These are phyloP conservation scores for Ophiostoma tasmaniense DNA, from an alignment of 2,329 filamentous ascomycete genomes.

Conservation along the genomic window DNA sequence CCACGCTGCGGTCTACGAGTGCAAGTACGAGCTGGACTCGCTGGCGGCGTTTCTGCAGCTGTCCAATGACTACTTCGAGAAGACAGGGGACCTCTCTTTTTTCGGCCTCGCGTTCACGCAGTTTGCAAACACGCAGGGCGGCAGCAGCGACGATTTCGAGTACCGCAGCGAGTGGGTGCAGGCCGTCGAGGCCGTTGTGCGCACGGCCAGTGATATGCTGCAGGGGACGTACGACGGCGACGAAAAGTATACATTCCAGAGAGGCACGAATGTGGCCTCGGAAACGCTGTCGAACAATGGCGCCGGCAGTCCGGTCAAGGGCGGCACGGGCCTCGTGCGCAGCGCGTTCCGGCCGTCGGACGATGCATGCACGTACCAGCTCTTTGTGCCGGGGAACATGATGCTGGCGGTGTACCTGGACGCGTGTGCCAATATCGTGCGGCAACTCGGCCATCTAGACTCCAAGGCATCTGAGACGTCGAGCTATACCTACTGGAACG, in stretches of 20 bases:
- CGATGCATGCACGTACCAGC: slow-evolving; percentile 68
- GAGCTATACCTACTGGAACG: slow-evolving; percentile 9
- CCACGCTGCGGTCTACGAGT: slow-evolving; percentile 63
- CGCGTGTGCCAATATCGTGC: slow-evolving; percentile 31
- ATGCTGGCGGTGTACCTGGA: slow-evolving; percentile 52
- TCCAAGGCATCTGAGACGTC: slow-evolving; percentile 5
- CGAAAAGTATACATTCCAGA: slow-evolving; percentile 57
- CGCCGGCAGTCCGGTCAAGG: slow-evolving; percentile 62
- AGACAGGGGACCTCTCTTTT: slow-evolving; percentile 56
- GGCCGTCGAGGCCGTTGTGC: slow-evolving; percentile 56
- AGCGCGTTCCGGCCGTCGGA: slow-evolving; percentile 74
- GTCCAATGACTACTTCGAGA: slow-evolving; percentile 60
- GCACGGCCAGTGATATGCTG: slow-evolving; percentile 55
- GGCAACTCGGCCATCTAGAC: slow-evolving; percentile 15
- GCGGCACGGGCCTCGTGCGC: slow-evolving; percentile 60
- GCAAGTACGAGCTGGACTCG: slow-evolving; percentile 79
- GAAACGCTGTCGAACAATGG: slow-evolving; percentile 64
- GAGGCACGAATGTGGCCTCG: slow-evolving; percentile 56
- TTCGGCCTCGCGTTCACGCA: slow-evolving; percentile 38
- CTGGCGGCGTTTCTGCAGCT: slow-evolving; percentile 68
- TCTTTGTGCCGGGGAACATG: slow-evolving; percentile 72
- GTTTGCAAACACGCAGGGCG: neutral
- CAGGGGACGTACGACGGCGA: slow-evolving; percentile 53
- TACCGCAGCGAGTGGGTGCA: slow-evolving; percentile 55
- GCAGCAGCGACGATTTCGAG: slow-evolving; percentile 47